Evolutionary conservation across 2,329 filamentous ascomycete species (phyloP).

Genomic region (Aspergillus aculeatus): DNA sequence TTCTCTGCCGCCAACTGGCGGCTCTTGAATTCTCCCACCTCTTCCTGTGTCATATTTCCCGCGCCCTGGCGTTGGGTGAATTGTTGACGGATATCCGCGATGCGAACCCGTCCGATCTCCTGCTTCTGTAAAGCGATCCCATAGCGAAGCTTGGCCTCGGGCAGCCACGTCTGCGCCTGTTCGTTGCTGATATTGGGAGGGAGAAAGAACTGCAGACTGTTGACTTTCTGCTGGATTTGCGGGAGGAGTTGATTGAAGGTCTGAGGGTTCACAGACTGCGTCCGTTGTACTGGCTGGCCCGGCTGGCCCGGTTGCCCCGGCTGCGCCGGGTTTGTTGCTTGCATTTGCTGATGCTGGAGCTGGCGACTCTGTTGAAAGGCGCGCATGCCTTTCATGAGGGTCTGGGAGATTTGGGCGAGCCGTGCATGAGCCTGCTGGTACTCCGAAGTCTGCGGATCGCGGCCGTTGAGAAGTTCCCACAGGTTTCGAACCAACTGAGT

Average conservation of each 20-base stretch:
- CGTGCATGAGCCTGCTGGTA: constrained; percentile 52
- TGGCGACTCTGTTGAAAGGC: constrained; percentile 43
- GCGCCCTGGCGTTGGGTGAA: constrained; percentile 38
- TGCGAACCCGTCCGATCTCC: constrained; percentile 46
- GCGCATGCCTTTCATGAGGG: constrained; percentile 53
- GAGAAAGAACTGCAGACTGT: constrained; percentile 44
- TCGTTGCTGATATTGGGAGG: constrained; percentile 47
- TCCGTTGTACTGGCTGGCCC: constrained; percentile 29
- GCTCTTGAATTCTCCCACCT: constrained; percentile 44
- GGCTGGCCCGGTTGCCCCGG: constrained; percentile 20
- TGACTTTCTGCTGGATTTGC: constrained; percentile 49
- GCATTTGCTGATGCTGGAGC: constrained; percentile 25
- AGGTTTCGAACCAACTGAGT: constrained; percentile 53
- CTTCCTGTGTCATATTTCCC: constrained; percentile 43
- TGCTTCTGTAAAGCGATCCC: constrained; percentile 50
- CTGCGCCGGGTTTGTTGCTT: neutral
- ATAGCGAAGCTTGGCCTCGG: constrained; percentile 48
- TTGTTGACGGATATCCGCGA: constrained; percentile 43
- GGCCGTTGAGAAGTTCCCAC: constrained; percentile 54
- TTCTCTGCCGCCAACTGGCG: constrained; percentile 43
- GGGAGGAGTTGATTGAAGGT: constrained; percentile 44
- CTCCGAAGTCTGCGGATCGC: constrained; percentile 49
- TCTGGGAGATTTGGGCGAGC: constrained; percentile 51
- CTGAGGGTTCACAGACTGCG: constrained; percentile 39
- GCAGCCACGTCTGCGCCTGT: constrained; percentile 46